Evolutionary conservation across 768 basidiomycete species (phyloP), one percentile per base, ranked within the genome.

Genomic region (Cystobasidium tubakii): DNA sequence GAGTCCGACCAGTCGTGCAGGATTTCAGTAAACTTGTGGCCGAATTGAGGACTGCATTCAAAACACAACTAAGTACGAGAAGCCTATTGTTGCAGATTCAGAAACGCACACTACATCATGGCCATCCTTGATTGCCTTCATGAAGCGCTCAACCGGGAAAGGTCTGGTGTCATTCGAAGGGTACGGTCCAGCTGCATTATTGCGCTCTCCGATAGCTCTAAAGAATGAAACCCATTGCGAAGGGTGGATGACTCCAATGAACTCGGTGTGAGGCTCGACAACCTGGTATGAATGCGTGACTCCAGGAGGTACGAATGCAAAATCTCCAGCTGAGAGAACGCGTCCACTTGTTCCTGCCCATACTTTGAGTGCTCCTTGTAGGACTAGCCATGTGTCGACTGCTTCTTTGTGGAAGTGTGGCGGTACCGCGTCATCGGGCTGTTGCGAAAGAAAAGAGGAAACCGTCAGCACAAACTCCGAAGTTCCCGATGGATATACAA

Each of bases 181-280:
- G 29, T 63, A 62, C 12, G 70, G 62, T 23, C 55, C 54, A 33
- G 70, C 25, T 34, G 29, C 70, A 21, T 60, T 33, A n/a, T 63
- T 66, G 9, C 25, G 25, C 63, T 72, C 70, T 10, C 55, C 57
- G n/a, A 72, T 72, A 31, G 55, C 70, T 25, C 57, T 25, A 55
- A 72, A 72, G 70, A 72, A 72, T 9, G 65, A 55, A 65, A 72
- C 39, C 70, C 70, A 72, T 43, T 72, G 23, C 31, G 34, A 36
- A 72, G 70, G 70, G 33, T 72, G 70, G 27, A 72, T 72, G 29
- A 72, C 62, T 12, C 70, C 70, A 12, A 72, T 25, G 39, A 65
- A 72, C 31, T 72, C 70, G 63, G 70, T 72, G 29, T 72, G 70
- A 9, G 70, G 70, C 27, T 72, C 70, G 27, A 72, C n/a, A 31